These are phyloP conservation scores for Wickerhamiella qilinensis DNA, from an alignment of 805 yeast genomes.

Conservation along the genomic window DNA sequence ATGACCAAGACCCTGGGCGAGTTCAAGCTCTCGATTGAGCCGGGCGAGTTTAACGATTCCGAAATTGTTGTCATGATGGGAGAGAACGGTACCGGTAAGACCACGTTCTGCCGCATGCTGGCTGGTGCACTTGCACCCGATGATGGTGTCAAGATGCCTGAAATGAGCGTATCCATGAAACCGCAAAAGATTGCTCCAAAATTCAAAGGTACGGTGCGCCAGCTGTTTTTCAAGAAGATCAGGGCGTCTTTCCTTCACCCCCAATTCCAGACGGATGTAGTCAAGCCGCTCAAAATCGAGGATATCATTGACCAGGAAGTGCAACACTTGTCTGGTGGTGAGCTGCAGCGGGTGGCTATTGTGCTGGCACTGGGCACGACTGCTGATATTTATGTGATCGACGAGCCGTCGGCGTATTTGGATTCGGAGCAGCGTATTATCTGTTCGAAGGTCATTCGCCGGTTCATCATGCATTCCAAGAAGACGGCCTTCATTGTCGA, in stretches of 20 bases:
- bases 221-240: slow-evolving; percentile 89
- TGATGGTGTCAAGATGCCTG: slow-evolving; percentile 61
- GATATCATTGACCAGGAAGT: slow-evolving; percentile 96
- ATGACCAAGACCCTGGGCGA: slow-evolving; percentile 93
- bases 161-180: slow-evolving; percentile 88
- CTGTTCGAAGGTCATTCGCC: slow-evolving; percentile 95
- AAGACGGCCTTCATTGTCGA: slow-evolving; percentile 98
- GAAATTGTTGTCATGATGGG: slow-evolving; percentile 99
- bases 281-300: slow-evolving; percentile 86
- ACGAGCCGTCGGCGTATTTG: slow-evolving; percentile 97
- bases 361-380: slow-evolving; percentile 84
- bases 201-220: slow-evolving; percentile 97
- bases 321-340: slow-evolving; percentile 97
- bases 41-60: slow-evolving; percentile 88
- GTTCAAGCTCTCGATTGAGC: slow-evolving; percentile 64
- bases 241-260: slow-evolving; percentile 88
- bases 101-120: slow-evolving; percentile 86
- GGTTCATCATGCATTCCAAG: slow-evolving; percentile 88
- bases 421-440: slow-evolving; percentile 99
- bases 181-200: slow-evolving; percentile 99
- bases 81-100: slow-evolving; percentile 99
- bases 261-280: slow-evolving; percentile 96
- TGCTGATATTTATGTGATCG: slow-evolving; percentile 92
- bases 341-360: slow-evolving; percentile 97
- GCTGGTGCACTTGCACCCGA: slow-evolving; percentile 92